phyloP scores from a whole-genome alignment of 768 basidiomycete species.

The Tricholoma bakamatsutake region DNA sequence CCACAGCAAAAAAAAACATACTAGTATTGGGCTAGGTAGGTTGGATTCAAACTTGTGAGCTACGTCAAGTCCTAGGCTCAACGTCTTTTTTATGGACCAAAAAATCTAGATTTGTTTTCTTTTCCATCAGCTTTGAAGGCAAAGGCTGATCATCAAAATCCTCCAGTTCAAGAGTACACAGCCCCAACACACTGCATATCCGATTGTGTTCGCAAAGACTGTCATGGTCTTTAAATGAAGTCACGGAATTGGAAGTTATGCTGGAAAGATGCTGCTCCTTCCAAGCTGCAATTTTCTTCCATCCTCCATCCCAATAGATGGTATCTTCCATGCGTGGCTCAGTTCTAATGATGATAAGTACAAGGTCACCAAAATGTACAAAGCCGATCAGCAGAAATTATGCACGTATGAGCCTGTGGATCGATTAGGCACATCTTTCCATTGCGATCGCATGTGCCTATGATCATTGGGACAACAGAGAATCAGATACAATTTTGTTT shows the following conservation, averaged over 20 bases:
- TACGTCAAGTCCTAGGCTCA: background rate
- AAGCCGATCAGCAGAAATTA: background rate
- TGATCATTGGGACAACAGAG: background rate
- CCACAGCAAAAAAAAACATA: background rate
- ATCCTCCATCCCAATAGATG: background rate
- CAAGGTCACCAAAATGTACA: background rate
- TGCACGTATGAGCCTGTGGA: background rate
- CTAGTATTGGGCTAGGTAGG: background rate
- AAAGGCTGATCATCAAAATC: background rate
- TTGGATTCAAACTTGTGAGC: background rate
- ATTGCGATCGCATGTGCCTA: background rate
- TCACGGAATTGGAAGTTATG: background rate
- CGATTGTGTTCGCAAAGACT: background rate
- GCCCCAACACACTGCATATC: background rate
- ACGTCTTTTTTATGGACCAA: background rate
- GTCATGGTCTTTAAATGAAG: background rate
- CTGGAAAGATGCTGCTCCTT: background rate
- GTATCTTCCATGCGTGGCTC: background rate
- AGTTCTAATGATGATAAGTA: background rate
- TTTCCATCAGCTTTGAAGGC: background rate
- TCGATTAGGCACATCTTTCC: background rate
- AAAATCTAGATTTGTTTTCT: background rate
- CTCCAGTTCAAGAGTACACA: background rate
- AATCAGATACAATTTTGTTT: background rate
- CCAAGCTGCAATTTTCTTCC: background rate